Conservation (phyloP, 2,329 filamentous ascomycete genomes). For the Aspergillus puulaauensis region DNA sequence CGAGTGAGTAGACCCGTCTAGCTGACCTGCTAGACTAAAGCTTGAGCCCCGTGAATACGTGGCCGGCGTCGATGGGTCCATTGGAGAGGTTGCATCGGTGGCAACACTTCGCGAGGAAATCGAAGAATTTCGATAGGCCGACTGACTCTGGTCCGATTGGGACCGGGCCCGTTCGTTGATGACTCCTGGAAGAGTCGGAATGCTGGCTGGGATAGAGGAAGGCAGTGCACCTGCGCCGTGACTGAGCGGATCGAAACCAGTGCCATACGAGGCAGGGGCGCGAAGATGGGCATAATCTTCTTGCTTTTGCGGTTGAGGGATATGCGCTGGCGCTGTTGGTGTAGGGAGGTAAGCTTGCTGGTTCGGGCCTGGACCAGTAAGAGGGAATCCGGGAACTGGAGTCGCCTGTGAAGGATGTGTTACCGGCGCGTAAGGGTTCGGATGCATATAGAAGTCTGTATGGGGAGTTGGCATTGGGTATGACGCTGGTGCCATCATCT, state of each 20-base stretch:
- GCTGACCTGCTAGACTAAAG: constrained; percentile 35
- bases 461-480: constrained; percentile 37
- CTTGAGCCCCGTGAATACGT: constrained; percentile 37
- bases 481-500: constrained; percentile 33
- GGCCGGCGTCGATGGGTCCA: constrained; percentile 37
- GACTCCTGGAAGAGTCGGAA: constrained; percentile 32
- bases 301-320: constrained; percentile 24
- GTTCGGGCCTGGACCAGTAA: constrained; percentile 31
- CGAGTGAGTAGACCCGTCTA: constrained; percentile 30
- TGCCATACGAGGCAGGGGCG: constrained; percentile 29
- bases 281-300: constrained; percentile 41
- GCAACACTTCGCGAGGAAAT: constrained; percentile 39
- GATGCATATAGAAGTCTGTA: constrained; percentile 39
- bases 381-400: constrained; percentile 35
- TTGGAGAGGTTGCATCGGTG: constrained; percentile 39
- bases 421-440: constrained; percentile 28
- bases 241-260: constrained; percentile 35
- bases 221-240: constrained; percentile 34
- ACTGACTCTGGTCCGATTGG: constrained; percentile 35
- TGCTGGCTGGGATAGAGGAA: constrained; percentile 31
- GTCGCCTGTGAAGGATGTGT: constrained; percentile 35
- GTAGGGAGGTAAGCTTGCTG: constrained; percentile 37
- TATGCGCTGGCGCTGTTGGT: constrained; percentile 25
- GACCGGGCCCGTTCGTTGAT: constrained; percentile 38
- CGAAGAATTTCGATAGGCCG: constrained; percentile 41